A percentile compares a stretch with the other conserved stretches of the same genome.
phyloP scores from a whole-genome alignment of 2,329 filamentous ascomycete species.

The Colletotrichum eleusines region DNA sequence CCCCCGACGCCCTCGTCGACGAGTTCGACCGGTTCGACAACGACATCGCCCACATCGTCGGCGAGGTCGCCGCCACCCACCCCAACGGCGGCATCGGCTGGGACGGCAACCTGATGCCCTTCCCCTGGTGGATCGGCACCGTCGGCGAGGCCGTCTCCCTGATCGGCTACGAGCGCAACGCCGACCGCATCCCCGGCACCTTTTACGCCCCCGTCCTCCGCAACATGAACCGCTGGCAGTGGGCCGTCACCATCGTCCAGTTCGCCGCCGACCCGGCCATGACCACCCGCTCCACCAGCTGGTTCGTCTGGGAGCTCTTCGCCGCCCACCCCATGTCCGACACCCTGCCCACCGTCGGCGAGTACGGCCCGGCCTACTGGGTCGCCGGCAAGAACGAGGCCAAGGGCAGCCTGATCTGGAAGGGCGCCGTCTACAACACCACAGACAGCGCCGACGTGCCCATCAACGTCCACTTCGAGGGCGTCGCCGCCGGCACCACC shows the following conservation, averaged over 20 bases:
- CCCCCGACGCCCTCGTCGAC: slow-evolving; percentile 62
- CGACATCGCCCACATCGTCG: slow-evolving; percentile 53
- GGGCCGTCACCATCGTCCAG: slow-evolving; percentile 64
- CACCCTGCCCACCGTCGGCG: slow-evolving; percentile 58
- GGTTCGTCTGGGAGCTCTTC: slow-evolving; percentile 63
- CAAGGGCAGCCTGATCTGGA: slow-evolving; percentile 59
- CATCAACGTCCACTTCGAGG: slow-evolving; percentile 60
- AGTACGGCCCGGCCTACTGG: slow-evolving; percentile 62
- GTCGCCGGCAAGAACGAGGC: slow-evolving; percentile 61
- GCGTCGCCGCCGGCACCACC: slow-evolving; percentile 52
- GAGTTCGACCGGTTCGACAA: slow-evolving; percentile 68
- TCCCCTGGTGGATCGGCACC: slow-evolving; percentile 69
- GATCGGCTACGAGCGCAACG: slow-evolving; percentile 74
- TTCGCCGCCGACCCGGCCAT: slow-evolving; percentile 61
- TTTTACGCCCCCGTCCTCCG: slow-evolving; percentile 64
- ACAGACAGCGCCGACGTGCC: slow-evolving; percentile 59
- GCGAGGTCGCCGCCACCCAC: slow-evolving; percentile 65
- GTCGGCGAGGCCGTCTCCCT: slow-evolving; percentile 75
- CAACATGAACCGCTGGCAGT: slow-evolving; percentile 64
- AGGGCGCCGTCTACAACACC: slow-evolving; percentile 66
- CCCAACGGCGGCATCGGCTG: slow-evolving; percentile 65
- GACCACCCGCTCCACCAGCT: slow-evolving; percentile 64
- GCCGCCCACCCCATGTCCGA: slow-evolving; percentile 59
- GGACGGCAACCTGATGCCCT: slow-evolving; percentile 58
- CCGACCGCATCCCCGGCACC: slow-evolving; percentile 67